These are phyloP conservation scores for Melocanna baccifera DNA, from an alignment of 176 grass and related monocot species.

Conservation along the genomic window DNA sequence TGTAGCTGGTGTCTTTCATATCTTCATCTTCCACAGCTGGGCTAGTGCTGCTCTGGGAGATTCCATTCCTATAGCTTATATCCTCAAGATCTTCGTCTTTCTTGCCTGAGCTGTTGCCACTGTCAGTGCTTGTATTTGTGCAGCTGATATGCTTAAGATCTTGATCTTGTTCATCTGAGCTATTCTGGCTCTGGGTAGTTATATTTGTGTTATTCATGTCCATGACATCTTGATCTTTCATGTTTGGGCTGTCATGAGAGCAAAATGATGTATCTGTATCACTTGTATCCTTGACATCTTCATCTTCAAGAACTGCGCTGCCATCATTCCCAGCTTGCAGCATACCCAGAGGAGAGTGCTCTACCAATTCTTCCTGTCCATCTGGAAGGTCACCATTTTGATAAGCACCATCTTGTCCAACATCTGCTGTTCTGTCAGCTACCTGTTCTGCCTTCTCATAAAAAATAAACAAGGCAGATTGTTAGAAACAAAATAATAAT, in stretches of 20 bases:
- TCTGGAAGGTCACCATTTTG: conserved; percentile 7
- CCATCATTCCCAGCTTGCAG: background rate
- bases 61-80: background rate
- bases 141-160: background rate
- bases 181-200: conserved; percentile 14
- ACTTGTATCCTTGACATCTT: background rate
- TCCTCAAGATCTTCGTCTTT: conserved; percentile 3
- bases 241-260: conserved; percentile 5
- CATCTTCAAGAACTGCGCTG: background rate
- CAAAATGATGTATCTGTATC: conserved; percentile 9
- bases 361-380: conserved; percentile 1
- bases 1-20: background rate
- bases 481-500: conserved; percentile 17
- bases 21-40: background rate
- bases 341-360: conserved; percentile 1
- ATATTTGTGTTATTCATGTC: conserved; percentile 20
- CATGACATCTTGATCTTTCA: conserved; percentile 19
- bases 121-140: conserved; percentile 9
- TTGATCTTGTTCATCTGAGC: conserved; percentile 18
- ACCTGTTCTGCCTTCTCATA: conserved; percentile 21
- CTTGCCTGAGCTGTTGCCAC: background rate
- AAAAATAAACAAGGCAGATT: background rate
- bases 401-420: conserved; percentile 10
- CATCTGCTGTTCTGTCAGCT: background rate
- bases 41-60: background rate